These are phyloP conservation scores for Xylaria telfairii DNA, from an alignment of 495 filamentous ascomycete species.

Conservation along the genomic window DNA sequence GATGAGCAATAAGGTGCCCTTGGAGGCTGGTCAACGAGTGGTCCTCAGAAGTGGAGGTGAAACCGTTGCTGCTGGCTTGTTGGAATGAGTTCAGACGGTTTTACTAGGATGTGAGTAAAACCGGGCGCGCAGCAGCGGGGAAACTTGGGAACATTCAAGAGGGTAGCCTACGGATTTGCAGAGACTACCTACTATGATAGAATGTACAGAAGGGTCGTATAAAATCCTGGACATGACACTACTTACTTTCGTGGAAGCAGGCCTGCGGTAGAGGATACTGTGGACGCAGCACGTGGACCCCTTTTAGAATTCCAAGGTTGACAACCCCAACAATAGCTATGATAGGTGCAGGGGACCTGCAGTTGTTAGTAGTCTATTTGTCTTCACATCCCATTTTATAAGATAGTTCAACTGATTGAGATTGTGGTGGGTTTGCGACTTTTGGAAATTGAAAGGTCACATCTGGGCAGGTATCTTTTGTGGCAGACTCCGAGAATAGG, in stretches of 20 bases:
- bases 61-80: slow-evolving; percentile 84
- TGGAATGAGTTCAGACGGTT: slow-evolving; percentile 55
- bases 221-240: neutral
- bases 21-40: slow-evolving; percentile 78
- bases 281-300: neutral
- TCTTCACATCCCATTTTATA: neutral
- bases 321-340: neutral
- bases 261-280: neutral
- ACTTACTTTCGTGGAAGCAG: neutral
- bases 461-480: neutral
- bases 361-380: neutral
- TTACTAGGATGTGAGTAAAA: neutral
- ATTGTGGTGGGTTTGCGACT: neutral
- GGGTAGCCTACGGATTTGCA: neutral
- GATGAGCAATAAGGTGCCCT: slow-evolving; percentile 74
- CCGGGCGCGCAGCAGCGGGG: neutral
- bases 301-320: neutral
- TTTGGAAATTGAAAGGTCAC: neutral
- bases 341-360: neutral
- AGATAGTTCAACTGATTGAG: neutral
- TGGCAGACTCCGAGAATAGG: neutral
- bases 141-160: neutral
- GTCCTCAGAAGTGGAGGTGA: slow-evolving; percentile 81
- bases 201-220: neutral
- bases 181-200: too few species aligned